Percentiles rank a stretch among this genome's conserved stretches.
These are phyloP conservation scores for Abelmoschus esculentus DNA, from an alignment of 345 rosid species.

Conservation along the genomic window DNA sequence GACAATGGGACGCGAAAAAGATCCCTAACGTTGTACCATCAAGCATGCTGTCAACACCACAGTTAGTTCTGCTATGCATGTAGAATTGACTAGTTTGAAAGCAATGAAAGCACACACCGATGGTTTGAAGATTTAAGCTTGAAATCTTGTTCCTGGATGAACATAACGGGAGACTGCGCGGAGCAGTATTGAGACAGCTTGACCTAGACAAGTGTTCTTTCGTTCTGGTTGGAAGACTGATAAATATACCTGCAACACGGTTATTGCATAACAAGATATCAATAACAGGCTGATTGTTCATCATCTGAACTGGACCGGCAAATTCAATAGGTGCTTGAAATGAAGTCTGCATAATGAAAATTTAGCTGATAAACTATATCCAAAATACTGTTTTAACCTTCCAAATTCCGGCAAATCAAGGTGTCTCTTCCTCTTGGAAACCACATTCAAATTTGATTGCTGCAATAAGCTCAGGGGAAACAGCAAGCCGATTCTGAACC, in stretches of 20 bases:
- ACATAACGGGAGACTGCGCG: neutral
- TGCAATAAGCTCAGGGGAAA: slow-evolving; percentile 66
- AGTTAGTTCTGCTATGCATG: neutral
- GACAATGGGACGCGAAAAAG: neutral
- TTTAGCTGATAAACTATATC: neutral
- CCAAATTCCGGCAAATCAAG: slow-evolving; percentile 3
- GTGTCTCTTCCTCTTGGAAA: slow-evolving; percentile 12
- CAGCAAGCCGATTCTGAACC: slow-evolving; percentile 22
- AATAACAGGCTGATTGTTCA: neutral
- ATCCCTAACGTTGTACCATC: neutral
- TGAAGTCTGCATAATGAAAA: neutral
- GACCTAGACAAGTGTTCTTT: neutral
- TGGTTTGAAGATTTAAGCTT: neutral
- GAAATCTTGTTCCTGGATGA: neutral
- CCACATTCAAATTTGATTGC: slow-evolving; percentile 85
- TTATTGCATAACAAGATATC: neutral
- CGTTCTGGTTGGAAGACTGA: neutral
- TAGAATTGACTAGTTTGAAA: neutral
- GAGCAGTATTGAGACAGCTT: neutral
- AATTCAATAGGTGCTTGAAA: neutral
- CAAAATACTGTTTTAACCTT: neutral
- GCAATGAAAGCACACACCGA: neutral
- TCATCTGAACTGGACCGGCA: neutral
- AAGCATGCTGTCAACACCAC: neutral
- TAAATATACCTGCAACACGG: neutral